These are phyloP conservation scores for Clavispora vitiphila DNA, from an alignment of 805 yeast genomes.

Conservation along the genomic window DNA sequence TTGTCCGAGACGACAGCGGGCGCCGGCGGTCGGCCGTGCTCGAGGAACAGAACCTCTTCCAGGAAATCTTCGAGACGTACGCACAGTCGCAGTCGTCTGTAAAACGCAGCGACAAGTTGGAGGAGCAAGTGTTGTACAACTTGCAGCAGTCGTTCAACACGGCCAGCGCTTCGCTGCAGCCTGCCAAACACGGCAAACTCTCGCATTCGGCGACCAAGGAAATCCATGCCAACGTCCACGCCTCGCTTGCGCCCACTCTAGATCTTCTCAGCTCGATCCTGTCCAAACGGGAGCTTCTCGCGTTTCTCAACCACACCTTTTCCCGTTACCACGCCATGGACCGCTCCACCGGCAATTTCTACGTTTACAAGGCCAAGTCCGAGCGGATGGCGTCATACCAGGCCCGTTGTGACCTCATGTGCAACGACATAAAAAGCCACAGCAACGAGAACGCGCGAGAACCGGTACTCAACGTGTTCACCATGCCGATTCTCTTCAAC, in stretches of 20 bases:
- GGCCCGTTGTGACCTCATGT: conserved; percentile 16
- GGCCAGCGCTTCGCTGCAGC: neutral
- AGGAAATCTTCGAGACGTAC: conserved; percentile 14
- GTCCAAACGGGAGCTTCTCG: conserved; percentile 12
- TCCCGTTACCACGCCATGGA: conserved; percentile 7
- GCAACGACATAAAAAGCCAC: conserved; percentile 11
- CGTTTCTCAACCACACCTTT: conserved; percentile 14
- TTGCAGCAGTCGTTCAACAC: conserved; percentile 11
- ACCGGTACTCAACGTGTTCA: conserved; percentile 28
- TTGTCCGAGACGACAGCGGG: neutral
- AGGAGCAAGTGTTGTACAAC: conserved; percentile 9
- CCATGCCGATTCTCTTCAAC: conserved; percentile 35
- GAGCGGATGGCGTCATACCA: conserved; percentile 11
- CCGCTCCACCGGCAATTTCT: conserved; percentile 8
- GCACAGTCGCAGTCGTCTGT: conserved; percentile 4
- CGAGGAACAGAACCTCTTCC: conserved; percentile 13
- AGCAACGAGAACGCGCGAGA: conserved; percentile 13
- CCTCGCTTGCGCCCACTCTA: conserved; percentile 20
- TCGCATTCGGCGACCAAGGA: neutral
- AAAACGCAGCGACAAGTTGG: conserved; percentile 3
- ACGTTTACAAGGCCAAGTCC: conserved; percentile 12
- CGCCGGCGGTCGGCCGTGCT: conserved; percentile 2
- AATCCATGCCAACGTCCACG: conserved; percentile 1
- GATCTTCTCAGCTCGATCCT: conserved; percentile 15
- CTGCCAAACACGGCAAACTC: conserved; percentile 1